Evolutionary conservation across 768 basidiomycete genomes (phyloP), one percentile per base, ranked within the genome.

Genomic region (Mycena amicta): DNA sequence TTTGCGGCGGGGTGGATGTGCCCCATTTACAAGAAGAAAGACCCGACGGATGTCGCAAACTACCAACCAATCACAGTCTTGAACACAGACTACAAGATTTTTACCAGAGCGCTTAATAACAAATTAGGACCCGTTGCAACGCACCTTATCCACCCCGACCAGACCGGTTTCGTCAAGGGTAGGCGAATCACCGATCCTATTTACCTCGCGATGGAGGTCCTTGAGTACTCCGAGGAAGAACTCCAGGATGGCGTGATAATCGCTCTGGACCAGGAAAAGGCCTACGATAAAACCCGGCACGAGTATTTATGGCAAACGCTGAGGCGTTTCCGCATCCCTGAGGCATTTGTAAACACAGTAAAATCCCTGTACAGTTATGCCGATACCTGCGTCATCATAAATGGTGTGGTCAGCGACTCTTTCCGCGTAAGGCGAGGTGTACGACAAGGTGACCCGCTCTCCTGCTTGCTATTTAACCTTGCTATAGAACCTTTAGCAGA

Each of bases 401-500:
- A 64, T 37, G 61, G 66, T 3, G 43, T 23, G 3, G 1, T 65
- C 16, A 67, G 66, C 57, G 27, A 39, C 37, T 18, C 61, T 1
- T 65, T 54, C 31, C 15, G 23, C 39, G 59, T 67, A 2, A 52
- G 22, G 5, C 25, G 64, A 20, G 64, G 64, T 18, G 62, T 60
- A 25, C 5, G 69, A 1, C 75, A 76, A 58, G 76, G 74, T 0
- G 74, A 77, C 61, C 75, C 73, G 0, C 64, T 79, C 0, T 77
- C 71, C 2, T 76, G 77, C 60, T 67, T 77, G 0, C 68, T 77
- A 0, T 79, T 75, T 41, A 69, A 79, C 57, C 31, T 78, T 0
- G 76, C 74, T 26, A 80, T 80, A 2, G 77, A 80, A 60, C 72
- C 77, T 0, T 68, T 80, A 0, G 74, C 74, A 0, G 30, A 50